Evolutionary conservation across 2,329 filamentous ascomycete genomes (phyloP).

Genomic region (Xenoacremonium recifei): DNA sequence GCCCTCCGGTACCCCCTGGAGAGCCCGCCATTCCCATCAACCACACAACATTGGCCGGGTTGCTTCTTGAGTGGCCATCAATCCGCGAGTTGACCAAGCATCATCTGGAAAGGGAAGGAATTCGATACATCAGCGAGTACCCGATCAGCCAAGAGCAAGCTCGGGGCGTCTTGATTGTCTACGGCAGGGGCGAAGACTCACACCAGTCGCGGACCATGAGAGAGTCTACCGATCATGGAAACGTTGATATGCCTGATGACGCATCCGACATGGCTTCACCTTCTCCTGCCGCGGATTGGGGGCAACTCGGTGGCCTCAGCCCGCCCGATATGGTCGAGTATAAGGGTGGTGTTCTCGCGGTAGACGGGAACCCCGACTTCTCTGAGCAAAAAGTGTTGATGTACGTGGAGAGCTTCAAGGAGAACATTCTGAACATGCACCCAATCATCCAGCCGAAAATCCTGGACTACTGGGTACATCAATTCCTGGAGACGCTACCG

Average conservation of each 20-base stretch:
- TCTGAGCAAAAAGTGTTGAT: conserved; percentile 47
- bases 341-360: conserved; percentile 34
- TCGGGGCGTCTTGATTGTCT: conserved; percentile 71
- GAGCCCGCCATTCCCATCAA: conserved; percentile 75
- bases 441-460: conserved; percentile 57
- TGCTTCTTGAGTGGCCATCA: conserved; percentile 70
- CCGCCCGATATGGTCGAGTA: conserved; percentile 42
- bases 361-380: conserved; percentile 55
- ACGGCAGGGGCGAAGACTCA: conserved; percentile 74
- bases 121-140: conserved; percentile 64
- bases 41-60: conserved; percentile 86
- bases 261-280: conserved; percentile 53
- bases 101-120: conserved; percentile 46
- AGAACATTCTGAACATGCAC: conserved; percentile 64
- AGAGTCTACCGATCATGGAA: conserved; percentile 38
- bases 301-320: conserved; percentile 53
- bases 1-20: conserved; percentile 52
- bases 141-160: conserved; percentile 74
- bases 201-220: conserved; percentile 53
- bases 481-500: conserved; percentile 51
- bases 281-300: conserved; percentile 57
- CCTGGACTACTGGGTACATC: conserved; percentile 51
- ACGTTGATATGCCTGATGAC: conserved; percentile 45
- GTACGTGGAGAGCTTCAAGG: conserved; percentile 57
- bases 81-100: conserved; percentile 62